Evolutionary conservation across 805 yeast genomes (phyloP), one percentile per base, ranked within the genome.

Genomic region (Yarrowia phangngaensis): DNA sequence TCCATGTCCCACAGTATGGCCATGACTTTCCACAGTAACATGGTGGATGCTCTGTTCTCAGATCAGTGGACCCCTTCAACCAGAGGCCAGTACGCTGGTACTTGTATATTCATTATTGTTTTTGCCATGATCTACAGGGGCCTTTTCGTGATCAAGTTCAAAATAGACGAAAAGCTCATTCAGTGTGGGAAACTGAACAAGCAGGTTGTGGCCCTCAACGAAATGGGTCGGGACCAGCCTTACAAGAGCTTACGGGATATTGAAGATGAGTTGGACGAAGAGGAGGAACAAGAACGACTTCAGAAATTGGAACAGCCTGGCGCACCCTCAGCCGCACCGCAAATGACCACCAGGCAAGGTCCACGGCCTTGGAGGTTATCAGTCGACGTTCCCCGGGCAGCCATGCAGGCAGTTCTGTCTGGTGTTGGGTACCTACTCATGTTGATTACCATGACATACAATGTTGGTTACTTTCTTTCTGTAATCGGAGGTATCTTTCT

Each of bases 401-500:
- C 31, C 13, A 32, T 49, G 12, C 50, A 45, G 49, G 16, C 52
- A 55, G 20, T 62, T 56, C 22, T 59, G 53, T 59, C 45, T 52
- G 14, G 40, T 54, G 28, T 53, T 51, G 26, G 54, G 8, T 58
- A 57, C 36, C 35, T 59, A 20, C 56, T 58, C 26, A 59, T 59
- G 63, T 28, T 59, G 31, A 61, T 60, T 8, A 63, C 56, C 30
- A 59, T 59, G 63, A 54, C 63, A 7, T 55, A 54, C 43, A 59
- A 59, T 22, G 55, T 60, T 28, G 63, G 63, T 23, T 59, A 59
- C 50, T 60, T 59, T 32, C 32, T 59, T 13, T 55, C 62, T 13
- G 55, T 60, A 14, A 52, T 59, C 4, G 62, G 54, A 15, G 63
- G 63, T 14, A 50, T 59, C 17, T 53, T 59, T 31, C 48, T 59